Evolutionary conservation across 2,329 filamentous ascomycete species (phyloP), one percentile per base, ranked within the genome.

Genomic region (Podosphaera aphanis): DNA sequence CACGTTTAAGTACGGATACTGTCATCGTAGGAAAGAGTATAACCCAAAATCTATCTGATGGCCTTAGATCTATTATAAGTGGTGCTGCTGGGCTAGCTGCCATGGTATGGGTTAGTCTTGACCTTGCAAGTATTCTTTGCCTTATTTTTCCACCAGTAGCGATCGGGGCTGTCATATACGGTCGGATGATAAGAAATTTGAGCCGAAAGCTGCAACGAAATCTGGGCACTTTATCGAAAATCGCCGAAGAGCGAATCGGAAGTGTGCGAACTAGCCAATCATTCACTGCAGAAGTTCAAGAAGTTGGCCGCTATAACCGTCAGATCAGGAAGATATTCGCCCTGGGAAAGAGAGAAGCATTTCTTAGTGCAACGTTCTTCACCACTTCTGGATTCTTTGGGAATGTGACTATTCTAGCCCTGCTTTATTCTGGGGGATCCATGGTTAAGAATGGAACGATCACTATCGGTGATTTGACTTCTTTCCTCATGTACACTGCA

Each of bases 11-110:
- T 56, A 93, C 86, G 2, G 92, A 98, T 61, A 94, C 90, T 0
- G 84, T 95, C 57, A 92, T 98, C 57, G 90, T 98, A 46, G 90
- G 88, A 59, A 98, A 98, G 64, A 93, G 85, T 56, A 93, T 98
- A 52, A 98, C 90, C 0, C 88, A 95, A 59, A 98, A 98, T 59
- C 66, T 98, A 43, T 95, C 88, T 5, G 90, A 98, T 62, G 90
- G 90, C n/a, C 70, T 98, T 45, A 74, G 90, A 49, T 80, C 90
- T 15, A 65, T 90, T 27, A 88, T 98, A 49, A 93, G 85, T 53
- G 90, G 90, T 53, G 76, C 73, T 27, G 88, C 88, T 48, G 92
- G 90, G 2, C 82, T 98, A 55, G 74, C 74, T 43, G 77, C 93
- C 61, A 98, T 98, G 90, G 74, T 83, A n/a, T 95, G 84, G 69